Evolutionary conservation across 2,329 filamentous ascomycete genomes (phyloP), one percentile per base, ranked within the genome.

Genomic region (Diaporthe vexans): DNA sequence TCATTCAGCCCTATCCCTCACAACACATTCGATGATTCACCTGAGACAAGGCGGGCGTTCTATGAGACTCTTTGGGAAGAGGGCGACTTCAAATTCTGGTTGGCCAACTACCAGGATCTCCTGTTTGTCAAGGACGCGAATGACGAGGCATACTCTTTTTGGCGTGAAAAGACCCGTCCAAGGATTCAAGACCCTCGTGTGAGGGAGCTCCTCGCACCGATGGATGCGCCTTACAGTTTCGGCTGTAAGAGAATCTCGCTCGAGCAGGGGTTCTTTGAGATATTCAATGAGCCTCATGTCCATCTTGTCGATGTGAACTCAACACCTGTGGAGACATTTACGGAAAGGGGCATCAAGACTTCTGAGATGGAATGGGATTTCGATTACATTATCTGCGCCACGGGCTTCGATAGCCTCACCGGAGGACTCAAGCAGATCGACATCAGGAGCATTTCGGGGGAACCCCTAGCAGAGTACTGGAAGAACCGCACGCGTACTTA

Each of bases 1-100:
- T 79, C 82, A 4, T 90, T 87, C 77, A 85, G 87, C 71, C 85
- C 83, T 48, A 78, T 82, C 24, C 79, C 87, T 71, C 84, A 83
- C 54, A 83, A 86, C 33, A 87, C 87, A 0, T 86, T 85, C 57
- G 84, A 86, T 43, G 84, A 85, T 57, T 79, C 79, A 1, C 77
- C 79, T 0, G 83, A 85, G 37, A 81, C 86, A 37, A 81, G 84
- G 8, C 80, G 83, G 67, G 33, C 58, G 7, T 48, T 73, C 33
- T 73, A 73, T 9, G 63, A 73, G 74, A 79, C 81, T 19, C 80
- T 83, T 57, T 83, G 82, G 71, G 80, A 85, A 73, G 75, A 82
- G 19, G 76, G 84, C 24, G 87, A 83, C 80, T 63, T 82, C 13
- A 76, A 82, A 5, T 84, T 81, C 77, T 85, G 85, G 83, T 80